Conservation (phyloP, 805 yeast genomes). For the Saccharomycopsis synnaedendra region DNA sequence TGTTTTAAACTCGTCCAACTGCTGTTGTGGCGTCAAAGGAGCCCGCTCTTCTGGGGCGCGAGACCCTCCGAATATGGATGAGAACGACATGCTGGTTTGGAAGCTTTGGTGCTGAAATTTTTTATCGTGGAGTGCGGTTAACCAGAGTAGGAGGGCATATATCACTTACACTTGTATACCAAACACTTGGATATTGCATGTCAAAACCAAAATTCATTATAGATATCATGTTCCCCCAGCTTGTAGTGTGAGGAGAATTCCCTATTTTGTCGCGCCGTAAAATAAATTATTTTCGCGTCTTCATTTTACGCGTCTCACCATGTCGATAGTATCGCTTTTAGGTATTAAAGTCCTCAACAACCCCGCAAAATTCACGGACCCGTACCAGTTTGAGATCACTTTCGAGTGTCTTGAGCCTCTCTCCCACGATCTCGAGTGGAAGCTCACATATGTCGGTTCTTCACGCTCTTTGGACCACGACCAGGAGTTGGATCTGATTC, state of each 20-base stretch:
- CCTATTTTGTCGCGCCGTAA: too few species aligned
- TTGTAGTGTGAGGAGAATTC: too few species aligned
- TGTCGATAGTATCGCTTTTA: conserved; percentile 89
- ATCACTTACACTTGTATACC: too few species aligned
- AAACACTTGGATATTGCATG: too few species aligned
- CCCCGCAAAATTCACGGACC: conserved; percentile 88
- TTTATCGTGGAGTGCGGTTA: too few species aligned
- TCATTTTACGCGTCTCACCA: conserved; percentile 21
- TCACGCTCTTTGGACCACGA: conserved; percentile 92
- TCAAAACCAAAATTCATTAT: too few species aligned
- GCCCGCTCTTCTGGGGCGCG: conserved; percentile 15
- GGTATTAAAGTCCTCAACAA: conserved; percentile 90
- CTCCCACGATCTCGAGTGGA: conserved; percentile 86
- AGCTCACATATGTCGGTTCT: conserved; percentile 91
- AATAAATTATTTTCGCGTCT: too few species aligned
- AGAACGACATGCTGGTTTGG: conserved; percentile 10
- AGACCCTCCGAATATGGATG: conserved; percentile 20
- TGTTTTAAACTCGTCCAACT: conserved; percentile 42
- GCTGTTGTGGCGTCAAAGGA: conserved; percentile 20
- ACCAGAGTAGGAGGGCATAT: too few species aligned
- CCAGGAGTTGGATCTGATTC: conserved; percentile 87
- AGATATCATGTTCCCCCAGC: too few species aligned
- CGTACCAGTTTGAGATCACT: conserved; percentile 94
- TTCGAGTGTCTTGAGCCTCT: conserved; percentile 93
- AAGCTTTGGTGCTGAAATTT: neutral